Base-by-base conservation (phyloP, 345 rosid species). In the Hibiscus mutabilis region DNA sequence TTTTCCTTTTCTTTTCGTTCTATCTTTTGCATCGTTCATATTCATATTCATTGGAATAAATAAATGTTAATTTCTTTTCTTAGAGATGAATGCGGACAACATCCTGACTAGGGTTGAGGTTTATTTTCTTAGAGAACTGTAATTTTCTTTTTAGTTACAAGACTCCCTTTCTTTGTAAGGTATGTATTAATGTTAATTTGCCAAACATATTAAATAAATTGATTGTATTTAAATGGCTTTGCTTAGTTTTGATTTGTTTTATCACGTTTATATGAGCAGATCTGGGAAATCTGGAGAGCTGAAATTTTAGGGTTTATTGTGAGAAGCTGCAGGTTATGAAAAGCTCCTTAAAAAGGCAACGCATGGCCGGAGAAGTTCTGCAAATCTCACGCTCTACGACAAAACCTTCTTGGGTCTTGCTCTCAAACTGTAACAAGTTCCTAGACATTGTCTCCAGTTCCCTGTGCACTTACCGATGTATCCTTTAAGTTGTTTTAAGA, bases 371-470 rank as follows among this genome's bases (percentile, higher is more conserved):
- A 29, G 47, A 60, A 60, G 59, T 29, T 42, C 62, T 68, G 76
- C 75, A 71, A 55, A 33, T 51, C 33, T 70, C 71, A 77, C 75
- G 76, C 71, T 75, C 73, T 51, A 70, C 88, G 86, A 86, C 89
- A 76, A 72, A 68, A 73, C 76, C 82, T 81, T 84, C 87, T 87
- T 77, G 92, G 90, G 89, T 73, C 62, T 81, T 81, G 87, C 79
- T 75, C 72, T 76, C 67, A 46, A 70, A 47, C 73, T 69, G 86
- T 83, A 80, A 82, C 96, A 90, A 88, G 90, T 90, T 90, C 89
- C 96, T 60, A 85, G 89, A 83, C 77, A 68, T 82, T 85, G 80
- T 72, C 67, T 77, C 31, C 75, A 51, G 53, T 65, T 65, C 60
- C 68, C 60, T n/a, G 15, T 60, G 19, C 52, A 68, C 18, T 73